These are phyloP conservation scores for Tetradesmus lagerheimii DNA, from an alignment of 139 green algal genomes.

Conservation along the genomic window DNA sequence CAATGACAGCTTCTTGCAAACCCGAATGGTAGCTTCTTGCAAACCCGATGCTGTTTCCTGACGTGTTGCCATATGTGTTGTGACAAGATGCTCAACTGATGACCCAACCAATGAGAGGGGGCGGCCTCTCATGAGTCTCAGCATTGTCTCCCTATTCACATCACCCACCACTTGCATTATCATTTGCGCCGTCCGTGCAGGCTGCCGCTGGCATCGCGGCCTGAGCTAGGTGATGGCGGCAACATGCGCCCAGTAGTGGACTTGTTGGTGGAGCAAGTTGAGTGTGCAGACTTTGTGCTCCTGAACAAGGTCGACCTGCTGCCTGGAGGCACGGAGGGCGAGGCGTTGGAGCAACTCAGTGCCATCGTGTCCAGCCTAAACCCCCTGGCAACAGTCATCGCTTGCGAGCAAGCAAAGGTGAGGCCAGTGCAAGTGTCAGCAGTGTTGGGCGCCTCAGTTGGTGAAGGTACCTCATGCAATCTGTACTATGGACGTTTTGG, in stretches of 20 bases:
- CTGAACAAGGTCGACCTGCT: conserved; percentile 92
- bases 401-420: conserved; percentile 74
- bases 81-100: too few species aligned
- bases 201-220: conserved; percentile 72
- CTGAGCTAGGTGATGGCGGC: conserved; percentile 92
- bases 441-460: too few species aligned
- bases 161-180: background rate
- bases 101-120: too few species aligned
- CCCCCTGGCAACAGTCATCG: conserved; percentile 83
- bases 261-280: conserved; percentile 92
- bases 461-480: too few species aligned
- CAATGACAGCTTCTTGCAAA: too few species aligned
- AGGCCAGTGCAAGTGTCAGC: too few species aligned
- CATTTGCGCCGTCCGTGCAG: conserved; percentile 50
- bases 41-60: too few species aligned
- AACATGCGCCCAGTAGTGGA: conserved; percentile 91
- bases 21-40: too few species aligned
- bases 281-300: conserved; percentile 91
- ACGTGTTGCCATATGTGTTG: too few species aligned
- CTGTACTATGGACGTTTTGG: too few species aligned
- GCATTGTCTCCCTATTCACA: background rate
- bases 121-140: too few species aligned
- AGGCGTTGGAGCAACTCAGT: conserved; percentile 64
- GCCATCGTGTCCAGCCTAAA: conserved; percentile 87
- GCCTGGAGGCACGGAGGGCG: conserved; percentile 5